Percentiles rank a stretch among this genome's conserved stretches.
These are phyloP conservation scores for Coriaria nepalensis DNA, from an alignment of 306 rosid species.

Conservation along the genomic window DNA sequence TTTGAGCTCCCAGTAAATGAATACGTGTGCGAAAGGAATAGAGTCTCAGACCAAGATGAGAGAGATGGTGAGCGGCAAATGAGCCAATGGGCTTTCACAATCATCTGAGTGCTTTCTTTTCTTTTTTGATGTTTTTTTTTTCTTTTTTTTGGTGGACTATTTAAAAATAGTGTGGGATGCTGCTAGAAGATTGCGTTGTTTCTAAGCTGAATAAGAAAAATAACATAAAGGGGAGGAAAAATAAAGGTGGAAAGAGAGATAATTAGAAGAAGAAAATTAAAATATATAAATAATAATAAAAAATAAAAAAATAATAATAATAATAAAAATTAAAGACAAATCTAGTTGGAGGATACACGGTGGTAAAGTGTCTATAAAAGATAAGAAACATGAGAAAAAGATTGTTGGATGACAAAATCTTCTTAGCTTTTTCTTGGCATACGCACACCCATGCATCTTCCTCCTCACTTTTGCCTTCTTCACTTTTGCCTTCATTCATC, in stretches of 20 bases:
- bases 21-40: conserved; percentile 6
- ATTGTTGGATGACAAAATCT: conserved; percentile 28
- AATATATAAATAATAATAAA: no score
- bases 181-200: conserved; percentile 50
- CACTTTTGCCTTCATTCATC: conserved; percentile 28
- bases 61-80: conserved; percentile 14
- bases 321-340: no score
- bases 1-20: no score
- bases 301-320: no score
- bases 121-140: conserved; percentile 24
- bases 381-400: conserved; percentile 17
- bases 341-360: conserved; percentile 35
- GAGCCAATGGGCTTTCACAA: conserved; percentile 33
- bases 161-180: conserved; percentile 31
- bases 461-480: conserved; percentile 27
- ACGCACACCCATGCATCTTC: conserved; percentile 31
- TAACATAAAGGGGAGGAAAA: background rate
- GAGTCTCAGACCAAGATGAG: background rate
- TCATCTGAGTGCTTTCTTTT: conserved; percentile 51
- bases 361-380: conserved; percentile 55
- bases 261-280: conserved; percentile 12
- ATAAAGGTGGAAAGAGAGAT: background rate
- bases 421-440: conserved; percentile 22
- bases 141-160: no score
- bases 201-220: conserved; percentile 52